phyloP scores from a whole-genome alignment of 768 basidiomycete species.

The Amanita pseudoporphyria region DNA sequence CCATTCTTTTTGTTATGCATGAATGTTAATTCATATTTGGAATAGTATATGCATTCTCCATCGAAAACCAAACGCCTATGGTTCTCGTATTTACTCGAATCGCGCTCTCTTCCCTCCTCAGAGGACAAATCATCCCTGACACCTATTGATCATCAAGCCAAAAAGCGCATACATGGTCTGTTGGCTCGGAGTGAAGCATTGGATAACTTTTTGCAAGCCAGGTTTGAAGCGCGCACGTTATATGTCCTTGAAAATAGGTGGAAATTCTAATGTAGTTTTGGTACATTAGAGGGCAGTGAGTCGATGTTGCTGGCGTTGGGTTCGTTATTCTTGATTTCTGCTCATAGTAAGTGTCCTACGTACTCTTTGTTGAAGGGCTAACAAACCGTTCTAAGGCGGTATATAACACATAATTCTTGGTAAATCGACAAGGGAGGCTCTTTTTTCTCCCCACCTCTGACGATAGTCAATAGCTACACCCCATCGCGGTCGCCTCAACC shows the following conservation, averaged over 20 bases:
- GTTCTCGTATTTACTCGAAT: constrained; percentile 95
- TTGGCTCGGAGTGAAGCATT: constrained; percentile 72
- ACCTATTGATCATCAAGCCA: constrained; percentile 24
- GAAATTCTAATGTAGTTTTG: not conserved
- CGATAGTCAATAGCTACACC: too few relatives aligned
- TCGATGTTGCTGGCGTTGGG: constrained; percentile 89
- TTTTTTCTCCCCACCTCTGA: not conserved
- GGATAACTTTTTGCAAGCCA: constrained; percentile 80
- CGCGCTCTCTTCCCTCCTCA: constrained; percentile 30
- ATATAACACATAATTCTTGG: constrained; percentile 61
- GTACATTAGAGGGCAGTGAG: constrained; percentile 77
- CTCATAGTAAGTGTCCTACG: constrained; percentile 35
- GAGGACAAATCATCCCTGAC: constrained; percentile 21
- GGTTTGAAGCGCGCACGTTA: constrained; percentile 62
- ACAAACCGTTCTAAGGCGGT: constrained; percentile 13
- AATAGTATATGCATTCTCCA: constrained; percentile 77
- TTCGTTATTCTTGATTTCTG: constrained; percentile 57
- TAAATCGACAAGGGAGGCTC: constrained; percentile 11
- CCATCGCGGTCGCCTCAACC: constrained; percentile 77
- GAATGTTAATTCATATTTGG: not conserved
- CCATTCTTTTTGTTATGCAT: too few relatives aligned
- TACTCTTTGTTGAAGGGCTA: not conserved
- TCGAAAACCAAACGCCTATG: constrained; percentile 80
- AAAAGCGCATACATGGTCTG: constrained; percentile 54
- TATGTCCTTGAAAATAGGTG: not conserved